Conservation (phyloP, 371 early-diverging fungal genomes). For the Blakeslea trispora region DNA sequence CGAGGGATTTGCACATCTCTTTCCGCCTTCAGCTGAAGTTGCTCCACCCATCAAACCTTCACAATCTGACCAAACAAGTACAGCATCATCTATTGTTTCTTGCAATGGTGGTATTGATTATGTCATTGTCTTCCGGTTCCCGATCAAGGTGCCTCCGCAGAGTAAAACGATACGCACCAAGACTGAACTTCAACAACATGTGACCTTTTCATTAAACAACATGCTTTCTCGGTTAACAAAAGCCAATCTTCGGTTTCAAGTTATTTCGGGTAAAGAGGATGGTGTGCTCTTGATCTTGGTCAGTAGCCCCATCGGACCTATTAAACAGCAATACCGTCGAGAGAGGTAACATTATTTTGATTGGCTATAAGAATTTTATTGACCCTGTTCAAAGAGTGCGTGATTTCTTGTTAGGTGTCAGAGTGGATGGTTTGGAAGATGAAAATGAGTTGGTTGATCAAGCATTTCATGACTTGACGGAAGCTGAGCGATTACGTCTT, state of each 20-base stretch:
- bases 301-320: conserved; percentile 34
- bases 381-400: conserved; percentile 44
- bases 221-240: conserved; percentile 27
- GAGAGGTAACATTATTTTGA: conserved; percentile 28
- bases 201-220: conserved; percentile 16
- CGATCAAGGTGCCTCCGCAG: conserved; percentile 13
- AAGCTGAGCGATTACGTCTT: conserved; percentile 77
- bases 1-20: conserved; percentile 11
- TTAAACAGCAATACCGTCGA: conserved; percentile 33
- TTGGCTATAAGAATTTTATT: not conserved
- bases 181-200: conserved; percentile 25
- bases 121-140: conserved; percentile 49
- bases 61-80: not conserved
- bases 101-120: conserved; percentile 46
- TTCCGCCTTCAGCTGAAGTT: conserved; percentile 6
- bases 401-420: conserved; percentile 71
- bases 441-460: conserved; percentile 19
- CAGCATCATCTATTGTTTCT: not conserved
- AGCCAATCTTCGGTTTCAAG: conserved; percentile 36
- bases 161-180: conserved; percentile 9
- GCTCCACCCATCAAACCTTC: not conserved
- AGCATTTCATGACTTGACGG: conserved; percentile 41
- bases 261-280: conserved; percentile 36
- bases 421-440: conserved; percentile 38
- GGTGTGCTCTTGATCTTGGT: conserved; percentile 36